Base-by-base conservation (phyloP, 2,329 filamentous ascomycete species). In the Zalaria sp. region DNA sequence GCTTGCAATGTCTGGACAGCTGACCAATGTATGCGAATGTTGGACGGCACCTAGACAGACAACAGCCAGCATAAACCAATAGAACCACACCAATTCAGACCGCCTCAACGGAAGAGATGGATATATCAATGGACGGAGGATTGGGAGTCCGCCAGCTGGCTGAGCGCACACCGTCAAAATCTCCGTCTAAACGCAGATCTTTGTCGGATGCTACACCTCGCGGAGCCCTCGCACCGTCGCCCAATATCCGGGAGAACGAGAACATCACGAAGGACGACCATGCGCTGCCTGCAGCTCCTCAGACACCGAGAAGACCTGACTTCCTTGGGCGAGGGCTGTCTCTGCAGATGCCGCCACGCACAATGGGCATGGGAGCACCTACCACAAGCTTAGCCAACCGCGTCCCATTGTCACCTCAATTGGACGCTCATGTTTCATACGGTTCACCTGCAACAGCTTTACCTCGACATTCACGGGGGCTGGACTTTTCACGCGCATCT, bases 401-500 rank as follows among this genome's bases (percentile, higher is more conserved):
- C 46, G 64, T 68, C 26, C 85, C 87, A 51, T 71, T 89, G 45
- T 93, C 86, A 2, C 87, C 88, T 10, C 87, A 93, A 59, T 74
- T 91, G 48, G 87, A 94, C 59, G 74, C 83, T 43, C 81, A 81
- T 18, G 83, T 87, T 50, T 85, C 80, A 38, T 94, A 93, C 65
- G 82, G 83, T 35, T 89, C 86, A 2, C 87, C 88, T 2, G 81
- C 83, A 26, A 93, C 88, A 41, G 83, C 93, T 37, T 72, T 96
- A 5, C 89, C 89, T 11, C 78, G 89, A 49, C 80, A 88, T 46
- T 95, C 88, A 27, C 77, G 89, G 43, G 89, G 89, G 35, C 70
- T 95, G 46, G 89, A 96, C 63, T 96, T 94, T 61, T 89, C 89
- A 34, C 76, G 89, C 51, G 88, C 88, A 7, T 91, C 86, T 47